These are phyloP conservation scores for Blastobotrys indianensis DNA, from an alignment of 1,139 yeast species.

Conservation along the genomic window DNA sequence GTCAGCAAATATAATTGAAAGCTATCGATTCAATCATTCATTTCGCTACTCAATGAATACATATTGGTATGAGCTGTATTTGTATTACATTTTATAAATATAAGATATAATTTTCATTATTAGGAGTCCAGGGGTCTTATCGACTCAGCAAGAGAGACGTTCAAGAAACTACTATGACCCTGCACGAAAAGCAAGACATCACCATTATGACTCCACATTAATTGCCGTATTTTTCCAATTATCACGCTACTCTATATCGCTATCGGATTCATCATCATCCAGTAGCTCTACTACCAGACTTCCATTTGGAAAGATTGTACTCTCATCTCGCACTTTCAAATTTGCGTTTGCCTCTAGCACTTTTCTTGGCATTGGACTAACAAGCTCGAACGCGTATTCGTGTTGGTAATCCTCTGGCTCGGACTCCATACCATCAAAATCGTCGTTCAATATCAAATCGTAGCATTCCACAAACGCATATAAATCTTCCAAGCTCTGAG, in stretches of 20 bases:
- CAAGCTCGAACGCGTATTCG: slow-evolving; percentile 42
- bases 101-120: no score
- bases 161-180: no score
- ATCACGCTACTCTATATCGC: neutral
- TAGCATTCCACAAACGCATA: slow-evolving; percentile 57
- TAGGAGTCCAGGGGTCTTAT: no score
- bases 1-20: no score
- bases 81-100: no score
- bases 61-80: no score
- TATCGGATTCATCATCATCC: slow-evolving; percentile 29
- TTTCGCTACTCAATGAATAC: no score
- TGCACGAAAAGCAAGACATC: no score
- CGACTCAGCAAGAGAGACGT: no score
- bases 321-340: slow-evolving; percentile 37
- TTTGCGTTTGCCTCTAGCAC: slow-evolving; percentile 35
- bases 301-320: slow-evolving; percentile 54
- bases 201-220: no score
- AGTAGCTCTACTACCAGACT: slow-evolving; percentile 47
- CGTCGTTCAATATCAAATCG: slow-evolving; percentile 17
- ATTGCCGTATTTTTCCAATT: no score
- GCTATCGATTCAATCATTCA: no score
- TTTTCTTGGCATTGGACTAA: slow-evolving; percentile 53
- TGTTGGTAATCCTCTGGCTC: slow-evolving; percentile 41
- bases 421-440: slow-evolving; percentile 7
- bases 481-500: slow-evolving; percentile 50